phyloP scores from a whole-genome alignment of 352 stramenopile species.

The Nothophytophthora sp. region DNA sequence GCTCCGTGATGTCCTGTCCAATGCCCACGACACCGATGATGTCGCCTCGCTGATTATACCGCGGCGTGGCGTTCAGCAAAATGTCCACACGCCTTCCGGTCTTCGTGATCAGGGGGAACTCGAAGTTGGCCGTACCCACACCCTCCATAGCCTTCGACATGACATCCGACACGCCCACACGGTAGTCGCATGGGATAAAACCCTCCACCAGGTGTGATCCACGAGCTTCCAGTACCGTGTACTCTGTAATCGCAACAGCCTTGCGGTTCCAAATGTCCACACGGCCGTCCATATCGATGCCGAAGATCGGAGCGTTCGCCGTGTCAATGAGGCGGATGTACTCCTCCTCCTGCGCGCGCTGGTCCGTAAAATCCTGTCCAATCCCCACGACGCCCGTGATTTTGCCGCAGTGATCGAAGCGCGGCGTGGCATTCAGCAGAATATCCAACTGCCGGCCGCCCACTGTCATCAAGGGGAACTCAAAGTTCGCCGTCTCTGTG shows the following conservation, averaged over 20 bases:
- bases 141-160: conserved; percentile 66
- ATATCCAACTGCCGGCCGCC: conserved; percentile 71
- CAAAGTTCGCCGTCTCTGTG: conserved; percentile 79
- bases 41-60: conserved; percentile 78
- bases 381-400: conserved; percentile 83
- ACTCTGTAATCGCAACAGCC: conserved; percentile 89
- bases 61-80: conserved; percentile 80
- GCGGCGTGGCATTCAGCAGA: conserved; percentile 77
- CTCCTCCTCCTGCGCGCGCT: conserved; percentile 85
- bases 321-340: conserved; percentile 89
- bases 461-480: conserved; percentile 84
- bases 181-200: conserved; percentile 86
- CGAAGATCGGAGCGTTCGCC: conserved; percentile 91
- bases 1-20: conserved; percentile 80
- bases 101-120: conserved; percentile 89
- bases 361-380: conserved; percentile 83
- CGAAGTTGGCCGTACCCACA: conserved; percentile 79
- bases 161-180: conserved; percentile 54
- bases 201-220: conserved; percentile 86
- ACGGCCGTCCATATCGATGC: conserved; percentile 76
- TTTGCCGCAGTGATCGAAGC: conserved; percentile 65
- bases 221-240: conserved; percentile 88
- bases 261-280: conserved; percentile 94
- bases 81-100: conserved; percentile 78
- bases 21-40: conserved; percentile 86